Conservation (phyloP, 2,329 filamentous ascomycete species). For the Aschersonia sp. region DNA sequence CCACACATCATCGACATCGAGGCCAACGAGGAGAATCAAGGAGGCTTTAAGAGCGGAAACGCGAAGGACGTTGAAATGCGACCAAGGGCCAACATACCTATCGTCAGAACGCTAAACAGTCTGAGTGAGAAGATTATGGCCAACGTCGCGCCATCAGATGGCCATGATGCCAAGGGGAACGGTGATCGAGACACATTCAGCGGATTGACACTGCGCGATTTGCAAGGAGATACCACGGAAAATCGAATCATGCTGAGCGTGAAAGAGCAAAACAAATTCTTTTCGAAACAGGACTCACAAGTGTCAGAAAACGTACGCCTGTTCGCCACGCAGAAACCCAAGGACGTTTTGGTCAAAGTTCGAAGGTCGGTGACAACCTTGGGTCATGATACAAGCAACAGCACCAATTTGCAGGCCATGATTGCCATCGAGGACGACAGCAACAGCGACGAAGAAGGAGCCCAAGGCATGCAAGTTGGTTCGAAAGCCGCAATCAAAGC, state of each 20-base stretch:
- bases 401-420: conserved; percentile 44
- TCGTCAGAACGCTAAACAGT: conserved; percentile 77
- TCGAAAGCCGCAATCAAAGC: conserved; percentile 51
- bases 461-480: conserved; percentile 45
- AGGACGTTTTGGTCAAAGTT: conserved; percentile 50
- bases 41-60: conserved; percentile 69
- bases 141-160: conserved; percentile 68
- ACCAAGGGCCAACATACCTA: conserved; percentile 67
- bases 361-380: conserved; percentile 45
- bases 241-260: conserved; percentile 74
- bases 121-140: conserved; percentile 90
- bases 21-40: conserved; percentile 90
- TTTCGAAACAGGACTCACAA: conserved; percentile 44
- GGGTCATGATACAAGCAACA: conserved; percentile 30
- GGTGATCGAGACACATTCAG: conserved; percentile 62
- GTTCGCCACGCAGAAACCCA: conserved; percentile 57
- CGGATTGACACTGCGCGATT: conserved; percentile 64
- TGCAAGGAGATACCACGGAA: conserved; percentile 60
- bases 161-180: conserved; percentile 38
- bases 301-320: conserved; percentile 29
- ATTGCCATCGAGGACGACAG: conserved; percentile 59
- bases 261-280: conserved; percentile 75
- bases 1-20: conserved; percentile 86
- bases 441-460: conserved; percentile 50
- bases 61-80: conserved; percentile 83